Percentiles rank a stretch among this genome's conserved stretches.
phyloP scores from a whole-genome alignment of 208 protist species.

The Crithidia sp. region DNA sequence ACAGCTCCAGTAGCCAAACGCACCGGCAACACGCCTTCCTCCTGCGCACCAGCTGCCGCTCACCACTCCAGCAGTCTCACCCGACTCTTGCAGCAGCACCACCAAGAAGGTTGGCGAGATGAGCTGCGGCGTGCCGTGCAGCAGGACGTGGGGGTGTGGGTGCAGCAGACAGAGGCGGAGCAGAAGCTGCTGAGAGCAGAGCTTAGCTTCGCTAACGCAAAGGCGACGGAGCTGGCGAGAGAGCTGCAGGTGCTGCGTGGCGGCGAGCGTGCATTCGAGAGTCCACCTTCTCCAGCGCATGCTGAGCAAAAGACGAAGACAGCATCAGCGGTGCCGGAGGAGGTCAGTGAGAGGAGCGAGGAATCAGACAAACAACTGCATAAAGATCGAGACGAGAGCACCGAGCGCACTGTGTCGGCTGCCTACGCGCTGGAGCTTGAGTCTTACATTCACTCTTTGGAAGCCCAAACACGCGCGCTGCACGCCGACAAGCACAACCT shows the following conservation, averaged over 20 bases:
- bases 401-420: neutral
- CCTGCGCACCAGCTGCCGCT: too few species aligned
- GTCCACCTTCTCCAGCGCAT: too few species aligned
- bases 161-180: slow-evolving; percentile 24
- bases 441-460: slow-evolving; percentile 10
- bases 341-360: too few species aligned
- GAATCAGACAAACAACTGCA: too few species aligned
- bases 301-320: too few species aligned
- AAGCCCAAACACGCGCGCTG: slow-evolving; percentile 11
- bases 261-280: neutral
- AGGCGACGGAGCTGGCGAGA: slow-evolving; percentile 9
- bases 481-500: slow-evolving; percentile 25
- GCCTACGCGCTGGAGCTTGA: slow-evolving; percentile 22
- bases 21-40: neutral
- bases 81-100: slow-evolving; percentile 19
- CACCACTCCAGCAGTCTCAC: slow-evolving; percentile 10
- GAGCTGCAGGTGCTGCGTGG: slow-evolving; percentile 10
- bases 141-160: slow-evolving; percentile 29
- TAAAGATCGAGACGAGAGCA: too few species aligned
- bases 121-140: slow-evolving; percentile 12
- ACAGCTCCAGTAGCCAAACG: too few species aligned
- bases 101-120: slow-evolving; percentile 15
- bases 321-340: too few species aligned
- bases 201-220: slow-evolving; percentile 13
- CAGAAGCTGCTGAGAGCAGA: slow-evolving; percentile 26